Conservation (phyloP, 2,329 filamentous ascomycete species). For the Pseudogymnoascus verrucosus region DNA sequence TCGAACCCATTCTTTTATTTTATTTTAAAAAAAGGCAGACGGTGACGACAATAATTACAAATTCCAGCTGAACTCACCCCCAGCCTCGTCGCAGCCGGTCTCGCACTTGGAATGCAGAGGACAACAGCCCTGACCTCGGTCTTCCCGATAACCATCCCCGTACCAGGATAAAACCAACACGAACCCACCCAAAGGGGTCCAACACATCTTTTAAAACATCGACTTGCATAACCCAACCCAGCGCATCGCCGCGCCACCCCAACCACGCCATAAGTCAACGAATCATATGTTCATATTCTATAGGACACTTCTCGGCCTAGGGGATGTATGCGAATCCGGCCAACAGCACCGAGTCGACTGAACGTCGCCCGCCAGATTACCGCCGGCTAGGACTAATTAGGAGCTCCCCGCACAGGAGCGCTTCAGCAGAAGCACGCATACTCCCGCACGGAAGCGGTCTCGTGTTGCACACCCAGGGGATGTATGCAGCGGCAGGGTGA, state of each 20-base stretch:
- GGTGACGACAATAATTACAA: neutral
- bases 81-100: neutral
- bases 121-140: neutral
- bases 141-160: neutral
- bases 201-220: neutral
- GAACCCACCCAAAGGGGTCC: neutral
- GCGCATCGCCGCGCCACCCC: neutral
- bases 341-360: neutral
- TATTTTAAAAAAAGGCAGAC: neutral
- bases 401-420: neutral
- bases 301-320: neutral
- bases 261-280: neutral
- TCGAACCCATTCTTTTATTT: neutral
- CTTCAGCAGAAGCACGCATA: neutral
- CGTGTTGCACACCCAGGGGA: neutral
- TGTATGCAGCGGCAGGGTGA: neutral
- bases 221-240: neutral
- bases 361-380: neutral
- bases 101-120: neutral
- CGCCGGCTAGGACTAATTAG: neutral
- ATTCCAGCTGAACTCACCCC: neutral
- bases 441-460: neutral
- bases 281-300: neutral
- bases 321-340: neutral
- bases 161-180: neutral